Percentiles rank a stretch among this genome's conserved stretches.
Evolutionary conservation across 2,329 filamentous ascomycete species (phyloP).

Genomic region (Penicillium paneum): DNA sequence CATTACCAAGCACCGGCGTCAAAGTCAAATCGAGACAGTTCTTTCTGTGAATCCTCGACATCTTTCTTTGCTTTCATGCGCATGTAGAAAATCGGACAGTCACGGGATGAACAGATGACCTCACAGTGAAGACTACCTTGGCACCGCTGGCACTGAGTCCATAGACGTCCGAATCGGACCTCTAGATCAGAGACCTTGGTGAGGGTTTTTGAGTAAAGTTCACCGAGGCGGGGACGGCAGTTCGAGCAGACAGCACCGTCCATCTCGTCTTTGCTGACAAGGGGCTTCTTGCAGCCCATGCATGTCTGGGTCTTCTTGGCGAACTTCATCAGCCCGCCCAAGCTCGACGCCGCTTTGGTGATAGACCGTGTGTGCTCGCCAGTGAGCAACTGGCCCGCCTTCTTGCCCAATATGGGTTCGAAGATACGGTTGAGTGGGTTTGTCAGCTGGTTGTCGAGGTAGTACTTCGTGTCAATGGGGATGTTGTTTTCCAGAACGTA

Average conservation of each 20-base stretch:
- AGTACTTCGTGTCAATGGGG: slow-evolving; percentile 97
- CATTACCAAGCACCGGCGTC: slow-evolving; percentile 68
- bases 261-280: slow-evolving; percentile 73
- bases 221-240: slow-evolving; percentile 79
- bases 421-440: slow-evolving; percentile 95
- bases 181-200: slow-evolving; percentile 88
- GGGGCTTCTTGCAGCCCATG: slow-evolving; percentile 98
- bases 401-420: slow-evolving; percentile 92
- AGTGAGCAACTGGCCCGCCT: slow-evolving; percentile 78
- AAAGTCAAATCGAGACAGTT: slow-evolving; percentile 82
- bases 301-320: slow-evolving; percentile 96
- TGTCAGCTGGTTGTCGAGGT: slow-evolving; percentile 95
- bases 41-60: slow-evolving; percentile 89
- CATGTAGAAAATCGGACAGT: slow-evolving; percentile 99
- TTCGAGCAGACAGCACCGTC: slow-evolving; percentile 84
- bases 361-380: slow-evolving; percentile 96
- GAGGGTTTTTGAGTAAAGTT: slow-evolving; percentile 89
- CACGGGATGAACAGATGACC: slow-evolving; percentile 92
- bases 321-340: slow-evolving; percentile 97
- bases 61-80: slow-evolving; percentile 99
- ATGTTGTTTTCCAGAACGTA: slow-evolving; percentile 97
- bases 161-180: slow-evolving; percentile 84
- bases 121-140: slow-evolving; percentile 98
- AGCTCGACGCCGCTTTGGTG: slow-evolving; percentile 81
- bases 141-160: slow-evolving; percentile 97